phyloP scores from a whole-genome alignment of 2,329 filamentous ascomycete genomes.

The Aspergillus sp. region DNA sequence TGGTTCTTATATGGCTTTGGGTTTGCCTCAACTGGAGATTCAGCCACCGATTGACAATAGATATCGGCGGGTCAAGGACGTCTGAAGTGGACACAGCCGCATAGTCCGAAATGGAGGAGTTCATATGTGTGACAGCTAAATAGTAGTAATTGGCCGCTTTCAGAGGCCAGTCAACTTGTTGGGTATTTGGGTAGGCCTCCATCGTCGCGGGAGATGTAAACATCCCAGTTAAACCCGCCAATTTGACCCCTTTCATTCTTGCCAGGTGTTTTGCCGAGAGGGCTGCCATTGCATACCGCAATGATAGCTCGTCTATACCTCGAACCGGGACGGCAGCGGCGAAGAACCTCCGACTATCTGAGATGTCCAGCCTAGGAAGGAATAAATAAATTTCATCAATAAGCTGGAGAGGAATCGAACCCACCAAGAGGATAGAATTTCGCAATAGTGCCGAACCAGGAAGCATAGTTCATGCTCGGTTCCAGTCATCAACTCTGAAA shows the following conservation, averaged over 20 bases:
- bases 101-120: conserved; percentile 35
- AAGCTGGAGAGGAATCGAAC: neutral
- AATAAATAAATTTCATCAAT: conserved; percentile 13
- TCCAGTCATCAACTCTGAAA: conserved; percentile 39
- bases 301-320: conserved; percentile 33
- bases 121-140: conserved; percentile 54
- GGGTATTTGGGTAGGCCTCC: conserved; percentile 51
- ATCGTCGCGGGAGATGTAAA: conserved; percentile 48
- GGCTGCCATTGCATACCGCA: conserved; percentile 40
- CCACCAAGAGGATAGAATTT: conserved; percentile 38
- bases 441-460: conserved; percentile 38
- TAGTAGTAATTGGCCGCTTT: conserved; percentile 63
- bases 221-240: conserved; percentile 21
- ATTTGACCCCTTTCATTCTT: conserved; percentile 31
- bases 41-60: conserved; percentile 28
- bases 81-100: conserved; percentile 30
- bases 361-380: conserved; percentile 36
- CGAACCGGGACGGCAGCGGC: conserved; percentile 38
- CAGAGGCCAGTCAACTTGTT: conserved; percentile 57
- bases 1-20: neutral
- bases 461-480: conserved; percentile 41
- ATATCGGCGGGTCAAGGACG: conserved; percentile 31
- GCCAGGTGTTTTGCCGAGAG: conserved; percentile 43
- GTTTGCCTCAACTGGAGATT: conserved; percentile 17
- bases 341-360: conserved; percentile 42